Conservation (phyloP, 2,329 filamentous ascomycete species). For the Sarocladium kiliense region DNA sequence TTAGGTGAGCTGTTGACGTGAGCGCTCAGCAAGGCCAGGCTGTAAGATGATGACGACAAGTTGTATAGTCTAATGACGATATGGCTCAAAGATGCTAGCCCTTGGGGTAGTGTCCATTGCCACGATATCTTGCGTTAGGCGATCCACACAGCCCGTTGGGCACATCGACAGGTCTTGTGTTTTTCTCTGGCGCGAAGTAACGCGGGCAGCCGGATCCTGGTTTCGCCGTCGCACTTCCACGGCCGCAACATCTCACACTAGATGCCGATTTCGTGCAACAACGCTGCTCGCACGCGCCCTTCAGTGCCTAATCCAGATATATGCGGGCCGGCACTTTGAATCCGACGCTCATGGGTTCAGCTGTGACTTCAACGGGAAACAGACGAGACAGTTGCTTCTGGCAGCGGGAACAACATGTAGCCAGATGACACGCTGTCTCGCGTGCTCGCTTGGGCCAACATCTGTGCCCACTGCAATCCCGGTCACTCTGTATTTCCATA, state of each 20-base stretch:
- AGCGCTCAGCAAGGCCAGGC: background rate
- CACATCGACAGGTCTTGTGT: background rate
- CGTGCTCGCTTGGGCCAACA: background rate
- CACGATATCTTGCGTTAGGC: background rate
- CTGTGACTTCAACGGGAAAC: too few relatives aligned
- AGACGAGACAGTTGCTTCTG: too few relatives aligned
- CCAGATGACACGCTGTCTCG: constrained; percentile 4
- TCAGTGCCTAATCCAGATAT: too few relatives aligned
- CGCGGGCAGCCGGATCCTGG: background rate
- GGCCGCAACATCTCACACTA: too few relatives aligned
- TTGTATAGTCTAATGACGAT: too few relatives aligned
- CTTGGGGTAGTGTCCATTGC: background rate
- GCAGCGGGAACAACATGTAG: background rate
- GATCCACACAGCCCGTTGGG: background rate
- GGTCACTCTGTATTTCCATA: background rate
- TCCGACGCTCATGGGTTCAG: too few relatives aligned
- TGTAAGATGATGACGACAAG: too few relatives aligned
- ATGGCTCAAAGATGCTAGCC: background rate
- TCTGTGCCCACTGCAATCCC: background rate
- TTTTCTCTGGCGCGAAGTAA: background rate
- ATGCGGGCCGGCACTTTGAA: too few relatives aligned
- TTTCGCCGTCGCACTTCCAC: too few relatives aligned
- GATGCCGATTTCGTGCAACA: too few relatives aligned
- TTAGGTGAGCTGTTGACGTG: too few relatives aligned
- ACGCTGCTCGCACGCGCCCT: too few relatives aligned